Percentiles rank a stretch among this genome's conserved stretches.
These are phyloP conservation scores for Phragmites australis DNA, from an alignment of 176 grass and related monocot genomes.

Conservation along the genomic window DNA sequence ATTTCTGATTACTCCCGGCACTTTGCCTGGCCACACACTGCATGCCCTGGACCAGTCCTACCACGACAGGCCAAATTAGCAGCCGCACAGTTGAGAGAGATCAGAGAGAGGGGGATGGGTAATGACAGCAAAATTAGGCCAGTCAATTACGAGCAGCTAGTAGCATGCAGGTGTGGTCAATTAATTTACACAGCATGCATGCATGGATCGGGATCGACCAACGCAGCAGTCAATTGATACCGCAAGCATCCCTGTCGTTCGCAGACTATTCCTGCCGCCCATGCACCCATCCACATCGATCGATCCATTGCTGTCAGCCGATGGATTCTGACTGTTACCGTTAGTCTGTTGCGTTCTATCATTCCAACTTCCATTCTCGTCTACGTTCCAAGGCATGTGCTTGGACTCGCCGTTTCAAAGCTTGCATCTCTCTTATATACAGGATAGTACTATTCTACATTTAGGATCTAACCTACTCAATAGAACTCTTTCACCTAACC, in stretches of 20 bases:
- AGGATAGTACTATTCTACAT: no score
- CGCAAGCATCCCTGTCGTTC: neutral
- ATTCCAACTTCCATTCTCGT: neutral
- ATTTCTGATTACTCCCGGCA: neutral
- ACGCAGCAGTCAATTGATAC: neutral
- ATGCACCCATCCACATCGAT: neutral
- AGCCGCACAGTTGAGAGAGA: neutral
- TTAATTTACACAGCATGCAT: neutral
- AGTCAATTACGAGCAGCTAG: neutral
- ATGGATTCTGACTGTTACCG: no score
- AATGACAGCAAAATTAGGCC: neutral
- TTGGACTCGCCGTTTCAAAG: slow-evolving; percentile 7
- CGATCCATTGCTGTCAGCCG: neutral
- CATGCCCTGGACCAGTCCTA: neutral
- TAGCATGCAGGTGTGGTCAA: neutral
- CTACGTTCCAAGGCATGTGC: slow-evolving; percentile 30
- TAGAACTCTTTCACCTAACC: no score
- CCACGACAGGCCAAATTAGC: neutral
- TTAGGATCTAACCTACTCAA: no score
- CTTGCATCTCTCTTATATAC: no score
- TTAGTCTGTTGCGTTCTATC: neutral
- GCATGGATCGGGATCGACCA: no score
- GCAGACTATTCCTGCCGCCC: neutral
- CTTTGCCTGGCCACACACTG: neutral
- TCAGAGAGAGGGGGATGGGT: no score